These are phyloP conservation scores for Oligophagozyma castellii DNA, from an alignment of 1,139 yeast species.

Conservation along the genomic window DNA sequence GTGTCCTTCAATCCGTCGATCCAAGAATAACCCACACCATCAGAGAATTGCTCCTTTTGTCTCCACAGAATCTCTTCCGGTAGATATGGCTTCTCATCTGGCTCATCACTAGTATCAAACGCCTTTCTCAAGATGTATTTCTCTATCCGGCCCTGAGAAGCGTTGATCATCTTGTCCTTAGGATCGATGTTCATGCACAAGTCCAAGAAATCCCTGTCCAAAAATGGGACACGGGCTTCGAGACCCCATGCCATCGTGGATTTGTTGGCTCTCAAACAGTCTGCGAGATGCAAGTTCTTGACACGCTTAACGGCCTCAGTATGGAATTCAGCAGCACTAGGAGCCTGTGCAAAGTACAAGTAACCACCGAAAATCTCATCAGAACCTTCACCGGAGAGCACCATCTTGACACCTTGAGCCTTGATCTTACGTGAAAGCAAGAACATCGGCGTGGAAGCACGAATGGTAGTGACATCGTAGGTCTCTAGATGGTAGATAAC, in stretches of 20 bases:
- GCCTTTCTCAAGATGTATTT: constrained; percentile 95
- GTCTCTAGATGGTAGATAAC: constrained; percentile 95
- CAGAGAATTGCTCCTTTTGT: constrained; percentile 98
- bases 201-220: constrained; percentile 85
- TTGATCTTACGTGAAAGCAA: constrained; percentile 88
- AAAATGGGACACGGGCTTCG: constrained; percentile 98
- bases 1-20: constrained; percentile 94
- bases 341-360: constrained; percentile 94
- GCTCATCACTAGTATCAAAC: constrained; percentile 71
- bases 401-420: constrained; percentile 99
- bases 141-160: constrained; percentile 62
- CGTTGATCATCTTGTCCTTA: constrained; percentile 71
- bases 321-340: constrained; percentile 84
- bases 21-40: constrained; percentile 99
- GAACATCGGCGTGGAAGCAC: constrained; percentile 99
- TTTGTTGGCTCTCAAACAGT: constrained; percentile 97
- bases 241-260: constrained; percentile 99
- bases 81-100: constrained; percentile 63
- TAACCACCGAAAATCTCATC: constrained; percentile 99
- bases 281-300: constrained; percentile 92
- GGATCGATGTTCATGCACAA: constrained; percentile 93
- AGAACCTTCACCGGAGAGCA: constrained; percentile 95
- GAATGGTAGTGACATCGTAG: constrained; percentile 93
- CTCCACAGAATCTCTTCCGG: constrained; percentile 97
- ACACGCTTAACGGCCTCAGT: constrained; percentile 90